These are phyloP conservation scores for Trichoderma hamatum DNA, from an alignment of 2,329 filamentous ascomycete genomes.

Conservation along the genomic window DNA sequence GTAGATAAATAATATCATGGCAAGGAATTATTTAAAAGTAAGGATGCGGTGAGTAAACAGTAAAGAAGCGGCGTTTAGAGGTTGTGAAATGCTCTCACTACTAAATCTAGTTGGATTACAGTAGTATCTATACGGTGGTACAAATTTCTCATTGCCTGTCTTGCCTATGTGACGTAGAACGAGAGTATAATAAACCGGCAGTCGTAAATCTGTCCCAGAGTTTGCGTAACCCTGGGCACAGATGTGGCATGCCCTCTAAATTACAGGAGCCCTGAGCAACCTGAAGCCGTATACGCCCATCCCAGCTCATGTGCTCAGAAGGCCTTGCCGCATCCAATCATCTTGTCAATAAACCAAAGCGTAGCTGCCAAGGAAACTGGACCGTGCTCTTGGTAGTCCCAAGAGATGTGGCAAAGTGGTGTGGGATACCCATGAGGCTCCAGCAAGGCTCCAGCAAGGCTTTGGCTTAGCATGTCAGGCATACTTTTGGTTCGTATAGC, in stretches of 20 bases:
- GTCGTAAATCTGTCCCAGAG: background rate
- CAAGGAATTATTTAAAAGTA: background rate
- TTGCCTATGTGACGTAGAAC: background rate
- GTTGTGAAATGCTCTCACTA: background rate
- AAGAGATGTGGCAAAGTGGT: background rate
- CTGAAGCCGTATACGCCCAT: background rate
- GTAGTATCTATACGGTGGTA: conserved; percentile 5
- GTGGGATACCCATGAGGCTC: background rate
- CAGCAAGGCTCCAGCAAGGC: background rate
- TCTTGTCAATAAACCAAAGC: background rate
- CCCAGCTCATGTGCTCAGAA: background rate
- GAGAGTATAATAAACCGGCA: background rate
- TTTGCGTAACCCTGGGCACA: background rate
- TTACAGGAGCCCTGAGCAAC: background rate
- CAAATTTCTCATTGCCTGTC: background rate
- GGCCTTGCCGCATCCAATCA: too few relatives aligned
- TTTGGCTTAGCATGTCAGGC: background rate
- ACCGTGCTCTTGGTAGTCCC: background rate
- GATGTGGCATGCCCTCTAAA: background rate
- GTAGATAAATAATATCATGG: background rate
- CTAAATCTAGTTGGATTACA: background rate
- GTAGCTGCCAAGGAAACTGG: background rate
- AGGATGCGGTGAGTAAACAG: background rate
- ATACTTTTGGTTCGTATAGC: background rate
- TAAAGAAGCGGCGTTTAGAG: background rate